Evolutionary conservation across 352 stramenopile species (phyloP), one percentile per base, ranked within the genome.

Genomic region (Pythium sukuiense): DNA sequence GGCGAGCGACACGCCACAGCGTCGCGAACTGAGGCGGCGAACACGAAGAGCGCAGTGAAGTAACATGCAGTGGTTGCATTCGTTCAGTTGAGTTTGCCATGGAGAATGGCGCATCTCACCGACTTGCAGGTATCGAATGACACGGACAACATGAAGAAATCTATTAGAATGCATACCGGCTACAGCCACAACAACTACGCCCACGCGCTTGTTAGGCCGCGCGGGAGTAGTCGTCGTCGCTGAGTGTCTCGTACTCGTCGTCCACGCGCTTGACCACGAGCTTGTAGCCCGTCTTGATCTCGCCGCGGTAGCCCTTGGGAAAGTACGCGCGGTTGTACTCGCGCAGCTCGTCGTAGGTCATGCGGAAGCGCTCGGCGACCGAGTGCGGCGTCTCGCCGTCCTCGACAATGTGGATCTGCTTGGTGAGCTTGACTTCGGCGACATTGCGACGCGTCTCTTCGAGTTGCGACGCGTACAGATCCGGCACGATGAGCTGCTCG

Each of bases 241-340:
- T 48, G 16, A 48, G 41, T 18, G 41, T 48, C 43, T 78, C 69
- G 24, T 62, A 63, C 9, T 75, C 49, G 3, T 75, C 58, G 33
- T 75, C 59, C 41, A 74, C 64, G 14, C 83, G 80, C 70, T 91
- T 93, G 37, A 95, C 87, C 18, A 95, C 87, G 35, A 95, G 70
- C 66, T 93, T 95, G 74, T 88, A 88, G 37, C 80, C 85, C 13
- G 77, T 75, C 4, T 72, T 80, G 62, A 95, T 93, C 67, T 92
- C 80, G 39, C 87, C 87, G 11, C 84, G 82, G 69, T 89, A 95
- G 56, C 87, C 87, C 66, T 93, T 93, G 20, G 87, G 87, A 63
- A 95, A 95, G 71, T 93, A 95, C 24, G 79, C 82, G 55, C 87
- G 87, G 63, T 95, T 95, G 67, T 70, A 93, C 71, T 93, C 87